Base-by-base conservation (phyloP, 257 asterid species). In the Salvia miltiorrhiza region DNA sequence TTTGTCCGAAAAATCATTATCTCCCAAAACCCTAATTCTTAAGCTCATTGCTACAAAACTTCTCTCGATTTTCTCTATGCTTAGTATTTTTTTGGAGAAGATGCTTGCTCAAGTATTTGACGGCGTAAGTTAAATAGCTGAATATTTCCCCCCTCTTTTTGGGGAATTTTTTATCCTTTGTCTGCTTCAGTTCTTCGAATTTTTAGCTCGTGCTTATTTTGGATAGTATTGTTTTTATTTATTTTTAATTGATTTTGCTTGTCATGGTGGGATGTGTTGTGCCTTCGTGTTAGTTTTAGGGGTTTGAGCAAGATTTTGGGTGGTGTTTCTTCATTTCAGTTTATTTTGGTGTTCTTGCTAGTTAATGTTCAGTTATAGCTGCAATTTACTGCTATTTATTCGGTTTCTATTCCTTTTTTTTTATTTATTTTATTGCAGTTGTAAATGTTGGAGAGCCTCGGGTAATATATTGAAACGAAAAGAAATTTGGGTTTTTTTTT, bases 21-120 rank as follows among this genome's bases (percentile, higher is more conserved):
- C 39, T 13, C 23, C 53, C 14, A 19, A 78, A 78, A 78, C 77
- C 79, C 83, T 74, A 71, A 62, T 40, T 71, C 35, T 41, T 12
- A 17, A 16, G n/a, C 5, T 63, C 32, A 33, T 52, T 26, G 12
- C 47, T 21, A 3, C 52, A 43, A 62, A 37, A 14, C 30, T 48
- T 56, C 2, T 19, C 24, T n/a, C 3, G 21, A 30, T 47, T 14
- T 40, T 40, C 53, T 62, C 43, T 62, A 24, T 52, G 32, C 41
- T 45, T 65, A 12, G 11, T 4, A 17, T 1, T 20, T 32, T 23
- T 32, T 28, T 1, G 53, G 41, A 28, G 75, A 47, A 67, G 64
- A 44, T 5, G 71, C 57, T 20, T 24, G 48, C 11, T 7, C 12
- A 13, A 47, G 76, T 19, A 33, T 41, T 67, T 21, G 41, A 40